These are phyloP conservation scores for Aaosphaeria arxii DNA, from an alignment of 2,329 filamentous ascomycete species.

Conservation along the genomic window DNA sequence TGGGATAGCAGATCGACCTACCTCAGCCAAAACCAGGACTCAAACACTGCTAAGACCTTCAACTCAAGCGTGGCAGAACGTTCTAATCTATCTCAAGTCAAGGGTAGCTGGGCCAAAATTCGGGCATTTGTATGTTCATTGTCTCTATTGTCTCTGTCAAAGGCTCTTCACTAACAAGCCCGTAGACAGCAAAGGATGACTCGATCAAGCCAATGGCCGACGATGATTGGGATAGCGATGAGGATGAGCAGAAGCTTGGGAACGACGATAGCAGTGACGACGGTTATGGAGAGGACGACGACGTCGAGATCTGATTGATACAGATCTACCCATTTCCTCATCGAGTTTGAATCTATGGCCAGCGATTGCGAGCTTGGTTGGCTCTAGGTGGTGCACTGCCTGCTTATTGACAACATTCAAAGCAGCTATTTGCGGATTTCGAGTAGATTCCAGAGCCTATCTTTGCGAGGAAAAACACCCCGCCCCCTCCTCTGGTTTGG, in stretches of 20 bases:
- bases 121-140: constrained; percentile 22
- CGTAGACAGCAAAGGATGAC: background rate
- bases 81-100: constrained; percentile 9
- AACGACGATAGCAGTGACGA: constrained; percentile 14
- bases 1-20: too few species aligned
- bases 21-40: too few species aligned
- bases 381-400: too few species aligned
- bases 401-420: too few species aligned
- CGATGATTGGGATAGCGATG: constrained; percentile 34
- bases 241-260: constrained; percentile 35
- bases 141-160: background rate
- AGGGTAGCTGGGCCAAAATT: constrained; percentile 27
- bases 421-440: too few species aligned
- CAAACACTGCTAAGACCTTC: constrained; percentile 16
- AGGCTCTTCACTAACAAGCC: too few species aligned
- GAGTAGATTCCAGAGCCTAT: too few species aligned
- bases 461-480: too few species aligned
- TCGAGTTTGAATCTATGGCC: too few species aligned
- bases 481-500: too few species aligned
- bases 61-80: constrained; percentile 23
- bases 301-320: constrained; percentile 10
- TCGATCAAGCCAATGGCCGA: constrained; percentile 11
- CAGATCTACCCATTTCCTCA: too few species aligned
- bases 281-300: constrained; percentile 37
- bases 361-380: too few species aligned